These are phyloP conservation scores for Dendrobium huoshanense DNA, from an alignment of 106 monocot genomes.

Conservation along the genomic window DNA sequence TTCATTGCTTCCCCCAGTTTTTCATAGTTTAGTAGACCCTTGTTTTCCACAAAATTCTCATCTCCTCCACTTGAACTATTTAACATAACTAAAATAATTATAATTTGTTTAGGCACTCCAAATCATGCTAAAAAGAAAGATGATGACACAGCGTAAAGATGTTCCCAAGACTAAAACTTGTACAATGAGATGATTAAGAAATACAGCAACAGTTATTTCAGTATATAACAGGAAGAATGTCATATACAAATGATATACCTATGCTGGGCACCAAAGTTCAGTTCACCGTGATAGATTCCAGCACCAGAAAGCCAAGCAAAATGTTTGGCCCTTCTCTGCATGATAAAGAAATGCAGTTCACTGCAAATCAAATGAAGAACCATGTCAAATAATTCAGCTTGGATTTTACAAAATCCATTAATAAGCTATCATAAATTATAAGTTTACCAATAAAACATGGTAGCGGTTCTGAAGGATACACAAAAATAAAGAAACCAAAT, in stretches of 20 bases:
- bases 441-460: neutral
- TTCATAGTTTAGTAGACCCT: conserved; percentile 74
- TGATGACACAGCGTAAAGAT: neutral
- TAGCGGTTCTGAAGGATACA: neutral
- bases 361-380: conserved; percentile 31
- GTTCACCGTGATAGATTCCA: conserved; percentile 91
- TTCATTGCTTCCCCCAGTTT: conserved; percentile 65
- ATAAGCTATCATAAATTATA: neutral
- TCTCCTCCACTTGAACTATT: conserved; percentile 77
- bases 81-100: conserved; percentile 6
- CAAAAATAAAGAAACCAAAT: neutral
- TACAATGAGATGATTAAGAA: conserved; percentile 3
- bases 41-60: conserved; percentile 99
- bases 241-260: conserved; percentile 38
- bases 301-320: conserved; percentile 99
- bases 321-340: conserved; percentile 87
- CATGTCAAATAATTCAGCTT: neutral
- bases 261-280: conserved; percentile 98
- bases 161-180: neutral
- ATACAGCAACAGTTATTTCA: neutral
- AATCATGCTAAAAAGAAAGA: neutral
- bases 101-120: neutral
- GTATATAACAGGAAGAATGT: neutral
- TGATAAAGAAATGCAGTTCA: conserved; percentile 95
- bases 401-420: neutral